A percentile compares a stretch with the other conserved stretches of the same genome.
phyloP scores from a whole-genome alignment of 257 asterid species.

The Solanum virginianum region DNA sequence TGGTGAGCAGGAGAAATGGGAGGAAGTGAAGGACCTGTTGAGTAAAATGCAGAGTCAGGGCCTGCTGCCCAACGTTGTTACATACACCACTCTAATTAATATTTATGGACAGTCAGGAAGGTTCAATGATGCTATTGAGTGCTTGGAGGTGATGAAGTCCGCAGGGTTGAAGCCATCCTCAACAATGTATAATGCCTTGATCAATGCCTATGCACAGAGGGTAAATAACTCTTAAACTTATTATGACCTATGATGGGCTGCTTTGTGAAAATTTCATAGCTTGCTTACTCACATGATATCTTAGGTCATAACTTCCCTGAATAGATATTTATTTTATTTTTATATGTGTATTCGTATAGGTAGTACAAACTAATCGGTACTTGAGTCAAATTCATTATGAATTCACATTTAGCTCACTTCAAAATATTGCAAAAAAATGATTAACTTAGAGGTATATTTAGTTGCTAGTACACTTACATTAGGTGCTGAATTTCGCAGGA shows the following conservation, averaged over 20 bases:
- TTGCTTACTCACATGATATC: not conserved
- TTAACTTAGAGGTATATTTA: not conserved
- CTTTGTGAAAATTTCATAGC: not conserved
- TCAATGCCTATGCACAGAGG: conserved; percentile 93
- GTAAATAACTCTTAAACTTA: conserved; percentile 24
- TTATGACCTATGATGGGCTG: not conserved
- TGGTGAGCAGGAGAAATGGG: conserved; percentile 89
- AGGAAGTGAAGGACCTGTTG: conserved; percentile 54
- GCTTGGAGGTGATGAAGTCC: conserved; percentile 89
- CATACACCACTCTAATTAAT: conserved; percentile 86
- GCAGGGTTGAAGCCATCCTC: conserved; percentile 80
- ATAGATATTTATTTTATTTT: not conserved
- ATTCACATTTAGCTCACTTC: not conserved
- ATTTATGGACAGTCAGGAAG: conserved; percentile 82
- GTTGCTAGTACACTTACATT: not conserved
- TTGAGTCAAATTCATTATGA: not conserved
- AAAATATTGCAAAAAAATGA: not conserved
- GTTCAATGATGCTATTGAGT: conserved; percentile 80
- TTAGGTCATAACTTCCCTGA: not conserved
- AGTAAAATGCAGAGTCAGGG: conserved; percentile 75
- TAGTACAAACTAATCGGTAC: not conserved
- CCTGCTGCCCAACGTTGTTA: conserved; percentile 70
- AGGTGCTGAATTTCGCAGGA: not conserved
- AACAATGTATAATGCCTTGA: conserved; percentile 90
- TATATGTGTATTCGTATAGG: not conserved